These are phyloP conservation scores for Turnera subulata DNA, from an alignment of 345 rosid genomes.

Conservation along the genomic window DNA sequence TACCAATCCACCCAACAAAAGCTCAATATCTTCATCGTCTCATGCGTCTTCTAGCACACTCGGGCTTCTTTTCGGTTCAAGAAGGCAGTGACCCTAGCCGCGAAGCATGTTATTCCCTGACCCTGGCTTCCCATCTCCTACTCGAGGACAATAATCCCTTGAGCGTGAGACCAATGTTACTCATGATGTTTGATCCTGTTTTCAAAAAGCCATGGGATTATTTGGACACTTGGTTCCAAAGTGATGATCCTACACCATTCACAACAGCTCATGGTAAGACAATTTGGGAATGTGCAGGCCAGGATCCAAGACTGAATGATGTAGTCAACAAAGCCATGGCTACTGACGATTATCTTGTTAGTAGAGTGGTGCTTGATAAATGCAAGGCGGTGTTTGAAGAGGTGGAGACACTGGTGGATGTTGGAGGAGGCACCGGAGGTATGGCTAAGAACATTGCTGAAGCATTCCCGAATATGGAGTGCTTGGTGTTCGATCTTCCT, in stretches of 20 bases:
- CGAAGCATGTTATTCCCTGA: too few relatives aligned
- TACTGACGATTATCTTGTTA: not conserved
- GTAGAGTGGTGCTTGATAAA: not conserved
- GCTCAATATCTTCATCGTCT: not conserved
- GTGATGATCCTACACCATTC: constrained; percentile 9
- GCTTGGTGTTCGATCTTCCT: constrained; percentile 23
- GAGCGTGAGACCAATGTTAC: not conserved
- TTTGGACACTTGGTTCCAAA: too few relatives aligned
- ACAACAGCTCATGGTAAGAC: not conserved
- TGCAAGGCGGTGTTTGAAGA: constrained; percentile 15
- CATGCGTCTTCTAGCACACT: not conserved
- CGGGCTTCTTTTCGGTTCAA: not conserved
- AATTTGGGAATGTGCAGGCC: not conserved
- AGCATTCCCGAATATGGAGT: constrained; percentile 8
- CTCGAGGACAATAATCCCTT: not conserved
- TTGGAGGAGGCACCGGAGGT: constrained; percentile 18
- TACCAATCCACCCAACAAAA: not conserved
- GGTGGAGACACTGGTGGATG: constrained; percentile 19
- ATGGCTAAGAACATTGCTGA: constrained; percentile 15
- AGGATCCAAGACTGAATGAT: not conserved
- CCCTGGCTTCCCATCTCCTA: not conserved
- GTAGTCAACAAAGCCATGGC: constrained; percentile 14
- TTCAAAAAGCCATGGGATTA: not conserved
- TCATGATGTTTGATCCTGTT: not conserved
- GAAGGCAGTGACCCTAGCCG: too few relatives aligned